Percentiles rank a stretch among this genome's conserved stretches.
These are phyloP conservation scores for Pholiota conissans DNA, from an alignment of 768 basidiomycete species.

Conservation along the genomic window DNA sequence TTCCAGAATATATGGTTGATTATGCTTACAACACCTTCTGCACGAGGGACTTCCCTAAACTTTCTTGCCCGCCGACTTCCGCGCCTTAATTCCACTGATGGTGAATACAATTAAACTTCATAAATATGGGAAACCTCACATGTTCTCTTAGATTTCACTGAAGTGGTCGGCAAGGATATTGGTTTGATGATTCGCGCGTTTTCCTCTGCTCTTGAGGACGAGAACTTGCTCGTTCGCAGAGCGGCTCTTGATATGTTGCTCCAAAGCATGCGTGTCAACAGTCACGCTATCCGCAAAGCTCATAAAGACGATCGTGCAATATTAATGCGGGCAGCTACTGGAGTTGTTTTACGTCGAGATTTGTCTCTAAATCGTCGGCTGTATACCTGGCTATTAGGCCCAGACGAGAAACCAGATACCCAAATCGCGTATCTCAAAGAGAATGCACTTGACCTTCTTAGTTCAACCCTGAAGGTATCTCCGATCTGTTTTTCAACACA, in stretches of 20 bases:
- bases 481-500: not conserved
- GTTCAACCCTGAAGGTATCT: slow-evolving; percentile 64
- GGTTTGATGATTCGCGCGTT: slow-evolving; percentile 96
- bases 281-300: slow-evolving; percentile 66
- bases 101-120: slow-evolving; percentile 33
- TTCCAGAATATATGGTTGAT: slow-evolving; percentile 94
- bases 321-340: slow-evolving; percentile 82
- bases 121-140: not conserved
- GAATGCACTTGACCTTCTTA: slow-evolving; percentile 73
- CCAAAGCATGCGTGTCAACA: slow-evolving; percentile 74
- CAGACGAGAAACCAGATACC: slow-evolving; percentile 72
- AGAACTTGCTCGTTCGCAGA: slow-evolving; percentile 87
- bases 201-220: slow-evolving; percentile 88
- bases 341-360: slow-evolving; percentile 91
- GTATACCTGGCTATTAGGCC: slow-evolving; percentile 90
- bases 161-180: slow-evolving; percentile 80
- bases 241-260: slow-evolving; percentile 83
- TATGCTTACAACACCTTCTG: slow-evolving; percentile 85
- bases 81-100: slow-evolving; percentile 66
- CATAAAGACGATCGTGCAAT: slow-evolving; percentile 74
- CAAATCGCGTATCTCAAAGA: slow-evolving; percentile 72
- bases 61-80: slow-evolving; percentile 84
- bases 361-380: slow-evolving; percentile 90
- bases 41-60: slow-evolving; percentile 84
- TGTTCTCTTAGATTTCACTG: slow-evolving; percentile 52